Evolutionary conservation across 2,329 filamentous ascomycete genomes (phyloP).

Genomic region (Monilinia polystroma): DNA sequence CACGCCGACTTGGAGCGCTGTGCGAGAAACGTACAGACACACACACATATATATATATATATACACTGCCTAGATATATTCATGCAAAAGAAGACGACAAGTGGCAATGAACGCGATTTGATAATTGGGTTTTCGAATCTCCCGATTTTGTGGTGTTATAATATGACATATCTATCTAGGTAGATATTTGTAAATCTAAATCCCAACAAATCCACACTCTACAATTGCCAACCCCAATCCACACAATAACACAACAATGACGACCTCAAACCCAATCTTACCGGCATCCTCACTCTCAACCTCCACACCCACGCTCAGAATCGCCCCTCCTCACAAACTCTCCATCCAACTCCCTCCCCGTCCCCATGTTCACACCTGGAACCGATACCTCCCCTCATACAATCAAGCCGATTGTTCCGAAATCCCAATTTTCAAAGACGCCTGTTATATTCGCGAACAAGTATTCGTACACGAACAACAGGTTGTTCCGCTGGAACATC

Average conservation of each 20-base stretch:
- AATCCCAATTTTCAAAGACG: conserved; percentile 5
- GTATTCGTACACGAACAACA: conserved; percentile 16
- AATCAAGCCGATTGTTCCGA: background rate
- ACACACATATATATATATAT: no score
- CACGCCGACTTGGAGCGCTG: no score
- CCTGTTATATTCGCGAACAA: conserved; percentile 14
- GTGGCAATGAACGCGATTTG: no score
- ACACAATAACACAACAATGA: background rate
- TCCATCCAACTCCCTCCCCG: conserved; percentile 11
- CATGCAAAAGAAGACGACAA: no score
- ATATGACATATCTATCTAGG: no score
- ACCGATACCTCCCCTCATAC: background rate
- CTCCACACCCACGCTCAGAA: background rate
- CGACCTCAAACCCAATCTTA: background rate
- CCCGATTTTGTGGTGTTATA: no score
- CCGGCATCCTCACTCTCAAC: background rate
- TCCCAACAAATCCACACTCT: background rate
- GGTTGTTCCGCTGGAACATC: no score
- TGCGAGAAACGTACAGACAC: no score
- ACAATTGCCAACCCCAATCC: background rate
- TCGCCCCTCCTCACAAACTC: background rate
- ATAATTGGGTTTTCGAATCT: no score
- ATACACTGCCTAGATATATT: no score
- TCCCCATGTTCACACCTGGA: background rate
- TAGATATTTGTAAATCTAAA: background rate